A percentile compares a stretch with the other conserved stretches of the same genome.
Conservation (phyloP, 2,329 filamentous ascomycete species). For the Fusarium sp. region DNA sequence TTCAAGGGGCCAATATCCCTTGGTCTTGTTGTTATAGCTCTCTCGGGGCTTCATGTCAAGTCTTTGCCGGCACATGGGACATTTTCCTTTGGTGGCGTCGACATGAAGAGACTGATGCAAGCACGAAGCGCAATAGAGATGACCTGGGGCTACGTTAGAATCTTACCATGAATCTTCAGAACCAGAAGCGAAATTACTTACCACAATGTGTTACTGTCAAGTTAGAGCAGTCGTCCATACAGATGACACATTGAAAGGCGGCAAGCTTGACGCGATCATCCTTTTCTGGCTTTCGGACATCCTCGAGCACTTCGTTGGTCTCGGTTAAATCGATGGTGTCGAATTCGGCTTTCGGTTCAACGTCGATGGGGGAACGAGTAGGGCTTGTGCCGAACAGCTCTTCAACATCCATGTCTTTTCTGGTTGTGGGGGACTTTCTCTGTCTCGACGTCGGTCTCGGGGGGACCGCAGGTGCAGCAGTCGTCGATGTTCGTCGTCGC, state of each 20-base stretch:
- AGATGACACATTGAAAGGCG: slow-evolving; percentile 74
- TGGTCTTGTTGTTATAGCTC: slow-evolving; percentile 58
- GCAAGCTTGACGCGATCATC: slow-evolving; percentile 65
- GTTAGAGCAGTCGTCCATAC: slow-evolving; percentile 70
- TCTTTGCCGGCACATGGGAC: slow-evolving; percentile 72
- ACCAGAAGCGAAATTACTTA: slow-evolving; percentile 54
- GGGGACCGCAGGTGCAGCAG: slow-evolving; percentile 1
- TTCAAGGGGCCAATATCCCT: slow-evolving; percentile 68
- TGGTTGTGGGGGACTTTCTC: slow-evolving; percentile 10
- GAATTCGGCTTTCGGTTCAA: slow-evolving; percentile 39
- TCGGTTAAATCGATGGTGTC: slow-evolving; percentile 54
- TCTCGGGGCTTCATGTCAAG: slow-evolving; percentile 61
- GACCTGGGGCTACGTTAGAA: slow-evolving; percentile 59
- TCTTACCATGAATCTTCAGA: not conserved
- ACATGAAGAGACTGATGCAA: slow-evolving; percentile 70
- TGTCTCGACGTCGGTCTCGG: slow-evolving; percentile 21
- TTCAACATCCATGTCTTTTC: slow-evolving; percentile 39
- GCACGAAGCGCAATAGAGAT: slow-evolving; percentile 73
- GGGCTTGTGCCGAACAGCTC: slow-evolving; percentile 47
- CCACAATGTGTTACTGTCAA: slow-evolving; percentile 75
- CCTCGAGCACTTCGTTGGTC: slow-evolving; percentile 57
- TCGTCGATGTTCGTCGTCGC: slow-evolving; percentile 42
- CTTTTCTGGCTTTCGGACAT: slow-evolving; percentile 58
- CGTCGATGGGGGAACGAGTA: slow-evolving; percentile 14
- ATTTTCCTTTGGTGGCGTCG: slow-evolving; percentile 66